phyloP scores from a whole-genome alignment of 202 grass and related monocot genomes.

The Miscanthus sacchariflorus region DNA sequence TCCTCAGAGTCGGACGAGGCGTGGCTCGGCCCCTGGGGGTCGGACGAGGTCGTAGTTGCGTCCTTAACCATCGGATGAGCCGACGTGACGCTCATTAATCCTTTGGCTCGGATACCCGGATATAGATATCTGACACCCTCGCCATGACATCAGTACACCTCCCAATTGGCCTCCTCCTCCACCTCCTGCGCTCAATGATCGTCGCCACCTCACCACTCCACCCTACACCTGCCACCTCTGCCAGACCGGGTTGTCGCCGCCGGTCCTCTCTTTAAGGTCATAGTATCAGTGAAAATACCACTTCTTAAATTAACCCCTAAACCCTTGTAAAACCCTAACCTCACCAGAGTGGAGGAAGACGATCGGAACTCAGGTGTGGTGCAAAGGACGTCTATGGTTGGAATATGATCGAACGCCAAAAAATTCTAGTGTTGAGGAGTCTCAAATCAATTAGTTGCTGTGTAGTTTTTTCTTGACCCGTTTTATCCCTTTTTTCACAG shows the following conservation, averaged over 20 bases:
- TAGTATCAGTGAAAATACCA: background rate
- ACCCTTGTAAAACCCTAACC: background rate
- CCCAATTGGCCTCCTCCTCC: too few relatives aligned
- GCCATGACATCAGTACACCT: too few relatives aligned
- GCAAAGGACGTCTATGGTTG: background rate
- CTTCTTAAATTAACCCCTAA: background rate
- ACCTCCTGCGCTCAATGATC: too few relatives aligned
- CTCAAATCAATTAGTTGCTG: background rate
- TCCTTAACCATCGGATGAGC: too few relatives aligned
- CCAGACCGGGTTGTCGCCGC: background rate
- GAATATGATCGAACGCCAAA: background rate
- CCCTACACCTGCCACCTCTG: background rate
- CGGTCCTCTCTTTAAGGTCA: background rate
- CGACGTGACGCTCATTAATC: too few relatives aligned
- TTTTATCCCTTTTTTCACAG: background rate
- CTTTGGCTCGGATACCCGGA: too few relatives aligned
- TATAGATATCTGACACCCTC: too few relatives aligned
- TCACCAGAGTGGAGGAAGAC: background rate
- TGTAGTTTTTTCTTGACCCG: background rate
- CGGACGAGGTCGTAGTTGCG: too few relatives aligned
- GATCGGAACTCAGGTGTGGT: background rate
- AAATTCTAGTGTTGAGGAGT: background rate
- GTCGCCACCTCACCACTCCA: too few relatives aligned
- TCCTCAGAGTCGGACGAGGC: too few relatives aligned
- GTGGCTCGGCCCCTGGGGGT: too few relatives aligned